phyloP scores from a whole-genome alignment of 352 stramenopile species.

The Phytopythium chamaehyphon region DNA sequence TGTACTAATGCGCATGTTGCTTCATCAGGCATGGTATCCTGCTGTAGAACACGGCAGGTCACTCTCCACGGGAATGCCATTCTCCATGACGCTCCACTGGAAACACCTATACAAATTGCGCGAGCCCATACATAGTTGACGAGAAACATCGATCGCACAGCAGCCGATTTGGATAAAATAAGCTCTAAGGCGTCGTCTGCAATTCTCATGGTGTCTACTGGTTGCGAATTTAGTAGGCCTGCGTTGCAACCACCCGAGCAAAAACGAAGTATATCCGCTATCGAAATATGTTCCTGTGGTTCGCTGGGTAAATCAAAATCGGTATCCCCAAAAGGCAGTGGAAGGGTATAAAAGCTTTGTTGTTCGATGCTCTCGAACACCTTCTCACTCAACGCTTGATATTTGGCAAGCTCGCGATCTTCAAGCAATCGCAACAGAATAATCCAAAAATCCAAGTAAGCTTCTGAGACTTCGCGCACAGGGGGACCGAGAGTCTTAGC shows the following conservation, averaged over 20 bases:
- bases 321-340: not conserved
- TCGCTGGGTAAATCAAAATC: too few species aligned
- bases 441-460: conserved; percentile 43
- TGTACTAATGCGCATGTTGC: conserved; percentile 26
- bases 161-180: not conserved
- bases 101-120: conserved; percentile 23
- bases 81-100: conserved; percentile 29
- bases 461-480: conserved; percentile 16
- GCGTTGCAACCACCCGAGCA: conserved; percentile 2
- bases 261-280: not conserved
- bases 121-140: conserved; percentile 48
- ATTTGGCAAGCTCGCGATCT: conserved; percentile 43
- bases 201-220: conserved; percentile 16
- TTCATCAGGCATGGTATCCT: conserved; percentile 20
- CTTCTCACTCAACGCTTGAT: conserved; percentile 30
- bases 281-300: not conserved
- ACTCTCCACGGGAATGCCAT: conserved; percentile 40
- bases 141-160: conserved; percentile 20
- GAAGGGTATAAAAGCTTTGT: conserved; percentile 13
- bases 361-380: conserved; percentile 35
- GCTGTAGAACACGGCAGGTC: conserved; percentile 24
- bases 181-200: conserved; percentile 11
- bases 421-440: conserved; percentile 42
- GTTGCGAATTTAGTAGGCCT: not conserved
- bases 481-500: conserved; percentile 32